Evolutionary conservation across 2,329 filamentous ascomycete species (phyloP).

Genomic region (Xylaria sp.): DNA sequence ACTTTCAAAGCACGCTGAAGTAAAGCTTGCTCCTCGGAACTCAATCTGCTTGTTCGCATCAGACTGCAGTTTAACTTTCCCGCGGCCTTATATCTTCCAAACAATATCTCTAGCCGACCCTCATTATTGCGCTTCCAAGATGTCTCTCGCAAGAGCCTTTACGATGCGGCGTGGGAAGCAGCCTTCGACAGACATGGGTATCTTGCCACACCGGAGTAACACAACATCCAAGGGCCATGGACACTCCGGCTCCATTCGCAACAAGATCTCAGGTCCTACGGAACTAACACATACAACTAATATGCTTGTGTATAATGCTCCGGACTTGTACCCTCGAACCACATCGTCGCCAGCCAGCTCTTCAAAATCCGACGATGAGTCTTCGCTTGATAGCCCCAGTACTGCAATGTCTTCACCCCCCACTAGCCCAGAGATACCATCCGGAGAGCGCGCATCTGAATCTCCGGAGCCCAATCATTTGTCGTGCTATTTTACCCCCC

Average conservation of each 20-base stretch:
- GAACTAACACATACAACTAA: slow-evolving; percentile 94
- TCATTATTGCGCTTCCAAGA: slow-evolving; percentile 50
- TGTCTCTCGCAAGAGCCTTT: slow-evolving; percentile 77
- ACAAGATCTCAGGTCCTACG: slow-evolving; percentile 87
- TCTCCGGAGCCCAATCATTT: slow-evolving; percentile 73
- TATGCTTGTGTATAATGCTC: slow-evolving; percentile 93
- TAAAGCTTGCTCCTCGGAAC: slow-evolving; percentile 18
- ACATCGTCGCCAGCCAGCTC: slow-evolving; percentile 63
- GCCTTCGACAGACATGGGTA: slow-evolving; percentile 56
- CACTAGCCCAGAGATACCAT: slow-evolving; percentile 75
- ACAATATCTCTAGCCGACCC: neutral
- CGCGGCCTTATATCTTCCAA: neutral
- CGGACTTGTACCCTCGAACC: slow-evolving; percentile 72
- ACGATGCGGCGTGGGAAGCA: slow-evolving; percentile 75
- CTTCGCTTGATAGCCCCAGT: slow-evolving; percentile 72
- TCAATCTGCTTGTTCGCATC: slow-evolving; percentile 4
- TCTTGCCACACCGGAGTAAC: slow-evolving; percentile 61
- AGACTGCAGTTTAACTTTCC: neutral
- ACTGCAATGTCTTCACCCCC: slow-evolving; percentile 70
- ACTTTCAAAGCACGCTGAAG: slow-evolving; percentile 8
- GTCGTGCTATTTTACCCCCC: slow-evolving; percentile 72
- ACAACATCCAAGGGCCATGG: slow-evolving; percentile 58
- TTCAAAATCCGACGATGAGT: slow-evolving; percentile 70
- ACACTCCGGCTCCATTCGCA: slow-evolving; percentile 61
- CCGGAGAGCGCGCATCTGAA: slow-evolving; percentile 63